Conservation (phyloP, 176 grass and related monocot species). For the Secale cereale region DNA sequence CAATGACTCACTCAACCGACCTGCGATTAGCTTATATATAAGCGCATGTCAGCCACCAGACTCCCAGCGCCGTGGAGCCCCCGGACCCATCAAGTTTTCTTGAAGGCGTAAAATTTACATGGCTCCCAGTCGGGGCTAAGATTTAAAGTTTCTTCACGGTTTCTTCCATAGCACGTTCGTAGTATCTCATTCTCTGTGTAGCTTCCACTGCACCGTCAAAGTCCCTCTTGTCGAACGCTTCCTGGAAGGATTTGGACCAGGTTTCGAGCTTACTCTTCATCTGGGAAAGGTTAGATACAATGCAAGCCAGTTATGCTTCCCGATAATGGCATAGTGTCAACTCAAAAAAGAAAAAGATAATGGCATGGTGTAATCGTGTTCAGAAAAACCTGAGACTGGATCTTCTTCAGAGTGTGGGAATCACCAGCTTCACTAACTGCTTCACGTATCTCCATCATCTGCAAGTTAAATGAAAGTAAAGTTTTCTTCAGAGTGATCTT, state of each 20-base stretch:
- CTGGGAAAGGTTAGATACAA: conserved; percentile 19
- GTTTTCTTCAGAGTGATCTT: neutral
- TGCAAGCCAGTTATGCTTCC: neutral
- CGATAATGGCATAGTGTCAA: neutral
- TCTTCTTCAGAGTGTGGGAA: conserved; percentile 52
- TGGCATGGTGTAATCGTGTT: neutral
- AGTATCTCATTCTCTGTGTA: conserved; percentile 89
- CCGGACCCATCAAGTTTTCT: neutral
- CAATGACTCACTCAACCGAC: no score
- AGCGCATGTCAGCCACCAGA: no score
- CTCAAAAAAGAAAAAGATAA: no score
- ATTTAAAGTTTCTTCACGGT: conserved; percentile 78
- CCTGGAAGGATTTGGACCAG: conserved; percentile 53
- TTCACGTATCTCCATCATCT: conserved; percentile 97
- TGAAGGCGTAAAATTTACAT: neutral
- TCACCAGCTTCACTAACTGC: conserved; percentile 66
- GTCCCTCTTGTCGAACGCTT: conserved; percentile 55
- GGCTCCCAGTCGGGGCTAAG: neutral
- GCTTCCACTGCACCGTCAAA: conserved; percentile 55
- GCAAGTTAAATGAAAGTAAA: neutral
- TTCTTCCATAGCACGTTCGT: conserved; percentile 77
- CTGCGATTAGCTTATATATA: no score
- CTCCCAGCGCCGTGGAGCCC: no score
- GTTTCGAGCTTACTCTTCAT: conserved; percentile 52
- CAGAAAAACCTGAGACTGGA: conserved; percentile 64